Conservation (phyloP, 768 basidiomycete genomes). For the Boletus subcaerulescens region DNA sequence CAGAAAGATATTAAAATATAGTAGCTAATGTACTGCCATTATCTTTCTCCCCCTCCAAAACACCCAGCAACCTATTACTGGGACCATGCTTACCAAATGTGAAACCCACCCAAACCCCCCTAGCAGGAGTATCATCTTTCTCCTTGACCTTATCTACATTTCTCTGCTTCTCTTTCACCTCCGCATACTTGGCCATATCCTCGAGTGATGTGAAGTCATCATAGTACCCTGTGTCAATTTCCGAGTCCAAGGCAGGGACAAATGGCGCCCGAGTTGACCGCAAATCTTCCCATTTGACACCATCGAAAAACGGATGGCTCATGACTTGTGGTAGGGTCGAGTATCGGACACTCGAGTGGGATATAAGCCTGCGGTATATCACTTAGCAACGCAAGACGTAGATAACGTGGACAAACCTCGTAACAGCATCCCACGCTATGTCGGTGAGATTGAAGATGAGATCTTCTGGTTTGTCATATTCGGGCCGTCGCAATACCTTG, state of each 20-base stretch:
- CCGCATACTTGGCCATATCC: slow-evolving; percentile 99
- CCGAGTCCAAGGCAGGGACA: slow-evolving; percentile 91
- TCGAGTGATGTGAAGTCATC: slow-evolving; percentile 85
- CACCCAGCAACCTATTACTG: slow-evolving; percentile 35
- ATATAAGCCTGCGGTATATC: slow-evolving; percentile 61
- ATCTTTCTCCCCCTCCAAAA: slow-evolving; percentile 38
- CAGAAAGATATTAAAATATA: slow-evolving; percentile 43
- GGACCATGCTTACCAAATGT: slow-evolving; percentile 89
- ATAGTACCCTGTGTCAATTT: slow-evolving; percentile 93
- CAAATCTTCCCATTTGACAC: slow-evolving; percentile 74
- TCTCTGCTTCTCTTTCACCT: slow-evolving; percentile 94
- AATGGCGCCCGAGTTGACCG: slow-evolving; percentile 81
- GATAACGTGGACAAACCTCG: slow-evolving; percentile 48
- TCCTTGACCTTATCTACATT: slow-evolving; percentile 93
- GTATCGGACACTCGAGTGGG: slow-evolving; percentile 79
- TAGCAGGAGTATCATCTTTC: slow-evolving; percentile 66
- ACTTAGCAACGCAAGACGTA: neutral
- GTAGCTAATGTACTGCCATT: slow-evolving; percentile 52
- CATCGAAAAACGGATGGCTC: slow-evolving; percentile 79
- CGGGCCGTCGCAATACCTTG: slow-evolving; percentile 84
- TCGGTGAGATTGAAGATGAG: slow-evolving; percentile 95
- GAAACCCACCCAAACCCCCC: slow-evolving; percentile 90
- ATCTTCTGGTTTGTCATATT: slow-evolving; percentile 95
- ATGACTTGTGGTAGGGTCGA: slow-evolving; percentile 70
- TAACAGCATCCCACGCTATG: slow-evolving; percentile 91